A percentile compares a stretch with the other conserved stretches of the same genome.
Evolutionary conservation across 2,329 filamentous ascomycete genomes (phyloP).

Genomic region (Trichoderma gracile): DNA sequence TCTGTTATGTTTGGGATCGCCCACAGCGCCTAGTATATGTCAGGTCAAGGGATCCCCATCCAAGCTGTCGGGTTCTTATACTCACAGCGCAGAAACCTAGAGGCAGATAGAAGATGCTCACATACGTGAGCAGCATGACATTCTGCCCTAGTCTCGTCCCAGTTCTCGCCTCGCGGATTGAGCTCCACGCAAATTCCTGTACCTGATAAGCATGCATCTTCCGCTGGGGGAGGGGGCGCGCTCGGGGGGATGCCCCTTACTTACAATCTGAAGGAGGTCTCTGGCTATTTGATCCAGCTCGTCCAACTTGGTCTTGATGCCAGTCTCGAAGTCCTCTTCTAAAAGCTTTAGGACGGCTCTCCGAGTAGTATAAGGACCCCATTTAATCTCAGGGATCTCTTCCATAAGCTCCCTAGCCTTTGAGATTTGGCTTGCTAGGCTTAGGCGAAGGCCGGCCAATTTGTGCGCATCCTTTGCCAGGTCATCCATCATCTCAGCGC

Average conservation of each 20-base stretch:
- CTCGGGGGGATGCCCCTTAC: neutral
- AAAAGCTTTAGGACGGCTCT: neutral
- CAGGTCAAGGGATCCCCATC: neutral
- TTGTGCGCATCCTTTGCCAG: neutral
- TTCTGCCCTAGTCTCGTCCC: conserved; percentile 38
- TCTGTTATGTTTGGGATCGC: neutral
- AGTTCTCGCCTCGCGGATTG: neutral
- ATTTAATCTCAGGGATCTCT: fast-evolving
- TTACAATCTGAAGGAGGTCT: conserved; percentile 1
- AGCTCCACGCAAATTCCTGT: conserved; percentile 3
- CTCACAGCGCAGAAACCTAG: conserved; percentile 36
- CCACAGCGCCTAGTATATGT: neutral
- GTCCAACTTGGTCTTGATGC: neutral
- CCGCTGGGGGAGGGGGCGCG: no score
- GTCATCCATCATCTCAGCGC: neutral
- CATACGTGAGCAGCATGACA: conserved; percentile 42
- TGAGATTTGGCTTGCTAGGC: neutral
- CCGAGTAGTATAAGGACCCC: neutral
- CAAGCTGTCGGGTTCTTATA: neutral
- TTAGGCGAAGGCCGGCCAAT: neutral
- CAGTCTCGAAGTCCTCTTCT: neutral
- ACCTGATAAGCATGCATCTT: neutral
- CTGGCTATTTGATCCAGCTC: neutral
- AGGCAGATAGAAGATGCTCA: conserved; percentile 45
- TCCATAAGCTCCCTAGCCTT: neutral